phyloP scores from a whole-genome alignment of 1,284 basidiomycete genomes.

The Naganishia liquefaciens region DNA sequence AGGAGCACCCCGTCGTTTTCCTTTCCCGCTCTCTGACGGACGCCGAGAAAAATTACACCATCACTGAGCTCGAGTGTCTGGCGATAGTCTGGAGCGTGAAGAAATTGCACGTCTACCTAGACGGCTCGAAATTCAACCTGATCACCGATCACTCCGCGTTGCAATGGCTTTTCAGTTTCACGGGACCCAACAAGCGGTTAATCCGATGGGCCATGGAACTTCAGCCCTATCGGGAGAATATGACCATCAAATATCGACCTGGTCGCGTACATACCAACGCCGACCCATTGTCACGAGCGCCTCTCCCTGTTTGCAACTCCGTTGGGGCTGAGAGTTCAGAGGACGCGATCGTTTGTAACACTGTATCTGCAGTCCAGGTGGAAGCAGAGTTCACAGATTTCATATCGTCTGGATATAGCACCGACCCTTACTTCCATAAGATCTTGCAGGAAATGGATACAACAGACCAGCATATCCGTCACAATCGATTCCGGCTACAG shows the following conservation, averaged over 20 bases:
- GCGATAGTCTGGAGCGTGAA: constrained; percentile 25
- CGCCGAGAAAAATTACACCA: constrained; percentile 28
- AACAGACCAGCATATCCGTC: not conserved
- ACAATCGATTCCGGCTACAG: constrained; percentile 1
- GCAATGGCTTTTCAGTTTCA: constrained; percentile 14
- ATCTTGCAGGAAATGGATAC: not conserved
- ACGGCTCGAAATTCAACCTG: constrained; percentile 19
- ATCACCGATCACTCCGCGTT: too few species aligned
- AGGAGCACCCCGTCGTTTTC: constrained; percentile 29
- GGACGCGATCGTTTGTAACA: constrained; percentile 1
- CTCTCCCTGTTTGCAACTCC: not conserved
- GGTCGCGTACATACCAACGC: constrained; percentile 6
- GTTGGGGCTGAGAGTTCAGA: not conserved
- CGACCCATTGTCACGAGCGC: constrained; percentile 8
- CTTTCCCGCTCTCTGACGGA: constrained; percentile 22
- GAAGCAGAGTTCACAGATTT: constrained; percentile 1
- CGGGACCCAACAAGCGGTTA: constrained; percentile 3
- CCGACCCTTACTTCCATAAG: constrained; percentile 7
- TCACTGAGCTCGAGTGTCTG: constrained; percentile 31
- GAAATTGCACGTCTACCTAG: constrained; percentile 30
- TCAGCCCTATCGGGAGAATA: constrained; percentile 13
- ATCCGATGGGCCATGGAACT: constrained; percentile 6
- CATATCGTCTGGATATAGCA: not conserved
- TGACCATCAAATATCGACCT: constrained; percentile 6
- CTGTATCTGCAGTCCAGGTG: not conserved